Conservation (phyloP, 208 protist species). For the Blechomonas ayalai region DNA sequence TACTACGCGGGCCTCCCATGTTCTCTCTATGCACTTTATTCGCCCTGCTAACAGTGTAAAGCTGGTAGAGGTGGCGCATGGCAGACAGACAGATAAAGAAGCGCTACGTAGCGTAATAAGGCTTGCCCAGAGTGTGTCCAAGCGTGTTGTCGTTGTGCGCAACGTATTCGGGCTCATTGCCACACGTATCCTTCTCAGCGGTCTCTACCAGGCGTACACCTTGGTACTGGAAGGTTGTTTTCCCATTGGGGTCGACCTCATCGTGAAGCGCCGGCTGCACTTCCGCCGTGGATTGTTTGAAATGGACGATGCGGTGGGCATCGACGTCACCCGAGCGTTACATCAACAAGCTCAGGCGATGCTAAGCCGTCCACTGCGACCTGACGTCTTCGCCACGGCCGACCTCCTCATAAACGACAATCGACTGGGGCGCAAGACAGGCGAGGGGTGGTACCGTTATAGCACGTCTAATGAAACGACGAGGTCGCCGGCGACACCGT, state of each 20-base stretch:
- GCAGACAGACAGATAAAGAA: slow-evolving; percentile 22
- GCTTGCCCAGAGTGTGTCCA: slow-evolving; percentile 47
- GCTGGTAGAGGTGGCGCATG: slow-evolving; percentile 67
- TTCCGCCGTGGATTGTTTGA: slow-evolving; percentile 73
- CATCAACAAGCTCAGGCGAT: neutral
- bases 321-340: slow-evolving; percentile 34
- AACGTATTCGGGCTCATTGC: slow-evolving; percentile 61
- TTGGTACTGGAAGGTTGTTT: slow-evolving; percentile 83
- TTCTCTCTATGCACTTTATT: slow-evolving; percentile 85
- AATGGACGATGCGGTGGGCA: slow-evolving; percentile 77
- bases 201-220: slow-evolving; percentile 65
- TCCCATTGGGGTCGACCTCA: slow-evolving; percentile 70
- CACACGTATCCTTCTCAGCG: slow-evolving; percentile 63
- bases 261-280: slow-evolving; percentile 46
- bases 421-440: slow-evolving; percentile 60
- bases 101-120: slow-evolving; percentile 43
- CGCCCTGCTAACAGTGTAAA: slow-evolving; percentile 73
- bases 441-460: slow-evolving; percentile 77
- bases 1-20: slow-evolving; percentile 35
- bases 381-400: slow-evolving; percentile 36
- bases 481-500: too few species aligned
- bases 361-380: slow-evolving; percentile 15
- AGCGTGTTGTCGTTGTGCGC: slow-evolving; percentile 62
- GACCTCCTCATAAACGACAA: slow-evolving; percentile 39
- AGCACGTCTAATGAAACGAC: slow-evolving; percentile 1